These are phyloP conservation scores for Pseudogymnoascus verrucosus DNA, from an alignment of 2,329 filamentous ascomycete genomes.

Conservation along the genomic window DNA sequence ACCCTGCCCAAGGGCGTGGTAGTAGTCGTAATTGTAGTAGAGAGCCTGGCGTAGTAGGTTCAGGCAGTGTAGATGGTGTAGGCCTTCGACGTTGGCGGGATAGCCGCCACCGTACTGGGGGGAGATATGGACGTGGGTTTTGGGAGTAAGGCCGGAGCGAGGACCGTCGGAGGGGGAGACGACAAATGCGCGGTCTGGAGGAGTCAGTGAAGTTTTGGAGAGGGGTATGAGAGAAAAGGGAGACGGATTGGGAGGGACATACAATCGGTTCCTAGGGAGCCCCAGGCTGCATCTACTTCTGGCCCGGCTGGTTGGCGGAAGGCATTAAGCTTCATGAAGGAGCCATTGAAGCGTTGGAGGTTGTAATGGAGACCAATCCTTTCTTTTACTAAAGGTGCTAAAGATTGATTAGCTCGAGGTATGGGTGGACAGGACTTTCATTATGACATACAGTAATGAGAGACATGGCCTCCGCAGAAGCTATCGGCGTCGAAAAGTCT, in stretches of 20 bases:
- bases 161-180: slow-evolving; percentile 34
- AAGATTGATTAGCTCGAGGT: not conserved
- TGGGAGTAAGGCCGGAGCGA: slow-evolving; percentile 33
- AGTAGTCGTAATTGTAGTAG: slow-evolving; percentile 47
- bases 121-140: slow-evolving; percentile 43
- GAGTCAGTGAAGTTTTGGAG: slow-evolving; percentile 9
- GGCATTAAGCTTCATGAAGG: slow-evolving; percentile 42
- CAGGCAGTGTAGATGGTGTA: slow-evolving; percentile 45
- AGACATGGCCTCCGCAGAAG: not conserved
- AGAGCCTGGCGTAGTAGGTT: slow-evolving; percentile 45
- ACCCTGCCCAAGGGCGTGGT: slow-evolving; percentile 35
- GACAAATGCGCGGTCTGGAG: slow-evolving; percentile 31
- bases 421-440: not conserved
- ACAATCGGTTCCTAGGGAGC: slow-evolving; percentile 43
- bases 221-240: not conserved
- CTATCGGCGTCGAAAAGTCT: not conserved
- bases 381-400: not conserved
- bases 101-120: slow-evolving; percentile 45
- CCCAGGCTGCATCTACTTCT: slow-evolving; percentile 46
- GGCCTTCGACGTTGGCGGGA: slow-evolving; percentile 38
- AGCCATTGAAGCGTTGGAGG: slow-evolving; percentile 34
- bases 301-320: slow-evolving; percentile 39
- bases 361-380: not conserved
- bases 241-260: slow-evolving; percentile 15
- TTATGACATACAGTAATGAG: not conserved